A percentile compares a stretch with the other conserved stretches of the same genome.
Evolutionary conservation across 2,329 filamentous ascomycete genomes (phyloP).

Genomic region (Trichoderma harzianum): DNA sequence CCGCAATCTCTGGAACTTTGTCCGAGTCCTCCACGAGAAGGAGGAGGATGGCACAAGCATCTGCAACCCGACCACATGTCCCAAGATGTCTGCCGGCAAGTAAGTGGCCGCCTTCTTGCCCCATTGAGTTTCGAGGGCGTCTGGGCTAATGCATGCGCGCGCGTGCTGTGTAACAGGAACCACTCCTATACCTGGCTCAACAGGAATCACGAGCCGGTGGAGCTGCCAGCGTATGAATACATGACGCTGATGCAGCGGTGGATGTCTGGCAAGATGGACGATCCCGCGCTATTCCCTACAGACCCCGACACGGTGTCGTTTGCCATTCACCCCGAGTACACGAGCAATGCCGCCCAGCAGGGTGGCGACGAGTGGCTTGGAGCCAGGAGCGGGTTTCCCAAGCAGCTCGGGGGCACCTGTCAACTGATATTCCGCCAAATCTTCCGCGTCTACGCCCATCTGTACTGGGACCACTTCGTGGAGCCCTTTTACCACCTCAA

Average conservation of each 20-base stretch:
- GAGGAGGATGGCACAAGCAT: slow-evolving; percentile 74
- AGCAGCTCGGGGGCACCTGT: slow-evolving; percentile 78
- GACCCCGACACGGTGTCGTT: slow-evolving; percentile 65
- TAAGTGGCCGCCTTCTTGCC: slow-evolving; percentile 48
- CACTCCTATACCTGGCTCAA: slow-evolving; percentile 85
- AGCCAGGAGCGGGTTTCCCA: slow-evolving; percentile 82
- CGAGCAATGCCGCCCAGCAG: slow-evolving; percentile 52
- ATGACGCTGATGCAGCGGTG: slow-evolving; percentile 90
- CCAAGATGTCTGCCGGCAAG: slow-evolving; percentile 90
- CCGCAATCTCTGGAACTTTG: slow-evolving; percentile 83
- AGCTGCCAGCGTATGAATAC: slow-evolving; percentile 84
- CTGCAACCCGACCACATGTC: slow-evolving; percentile 81
- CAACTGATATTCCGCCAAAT: slow-evolving; percentile 91
- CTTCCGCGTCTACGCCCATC: slow-evolving; percentile 92
- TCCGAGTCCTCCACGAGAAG: slow-evolving; percentile 81
- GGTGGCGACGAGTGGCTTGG: slow-evolving; percentile 71
- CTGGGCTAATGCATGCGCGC: slow-evolving; percentile 3
- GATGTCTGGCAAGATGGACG: slow-evolving; percentile 89
- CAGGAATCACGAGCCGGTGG: slow-evolving; percentile 64
- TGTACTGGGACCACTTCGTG: slow-evolving; percentile 90
- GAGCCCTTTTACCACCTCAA: slow-evolving; percentile 76
- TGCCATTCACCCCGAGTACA: slow-evolving; percentile 53
- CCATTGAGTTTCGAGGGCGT: background rate
- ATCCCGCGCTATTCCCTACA: slow-evolving; percentile 79
- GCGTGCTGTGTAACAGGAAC: slow-evolving; percentile 46